phyloP scores from a whole-genome alignment of 208 protist genomes.

The Wallacemonas sp. region DNA sequence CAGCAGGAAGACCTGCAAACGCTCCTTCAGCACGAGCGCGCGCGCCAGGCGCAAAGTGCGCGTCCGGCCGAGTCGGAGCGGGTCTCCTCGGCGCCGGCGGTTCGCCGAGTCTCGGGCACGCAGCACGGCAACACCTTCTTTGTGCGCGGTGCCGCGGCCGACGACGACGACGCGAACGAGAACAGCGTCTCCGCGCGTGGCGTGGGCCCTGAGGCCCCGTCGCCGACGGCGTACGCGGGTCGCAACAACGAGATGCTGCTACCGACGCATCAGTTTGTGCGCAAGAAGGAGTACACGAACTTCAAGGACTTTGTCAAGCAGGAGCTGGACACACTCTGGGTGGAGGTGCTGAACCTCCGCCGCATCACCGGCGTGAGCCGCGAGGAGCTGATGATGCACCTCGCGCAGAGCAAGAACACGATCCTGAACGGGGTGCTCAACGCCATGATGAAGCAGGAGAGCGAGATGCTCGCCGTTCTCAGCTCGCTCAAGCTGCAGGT shows the following conservation, averaged over 20 bases:
- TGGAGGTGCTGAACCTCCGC: constrained; percentile 55
- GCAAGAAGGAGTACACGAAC: constrained; percentile 50
- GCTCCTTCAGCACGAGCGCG: constrained; percentile 13
- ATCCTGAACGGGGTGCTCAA: constrained; percentile 25
- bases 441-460: constrained; percentile 36
- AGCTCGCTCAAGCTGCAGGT: constrained; percentile 32
- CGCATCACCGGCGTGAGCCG: constrained; percentile 37
- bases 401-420: constrained; percentile 42
- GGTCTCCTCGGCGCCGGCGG: not conserved
- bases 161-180: not conserved
- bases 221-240: not conserved
- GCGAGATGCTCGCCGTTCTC: constrained; percentile 29
- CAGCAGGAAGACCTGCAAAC: constrained; percentile 12
- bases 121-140: constrained; percentile 24
- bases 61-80: not conserved
- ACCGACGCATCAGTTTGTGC: constrained; percentile 54
- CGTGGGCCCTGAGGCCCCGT: not conserved
- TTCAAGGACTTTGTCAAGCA: constrained; percentile 56
- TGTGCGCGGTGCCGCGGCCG: constrained; percentile 9
- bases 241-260: constrained; percentile 41
- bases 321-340: constrained; percentile 72
- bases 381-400: constrained; percentile 55
- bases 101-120: constrained; percentile 20
- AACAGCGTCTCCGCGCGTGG: not conserved
- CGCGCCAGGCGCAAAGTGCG: not conserved